Conservation (phyloP, 208 protist genomes). For the Trypanosoma cruzi region DNA sequence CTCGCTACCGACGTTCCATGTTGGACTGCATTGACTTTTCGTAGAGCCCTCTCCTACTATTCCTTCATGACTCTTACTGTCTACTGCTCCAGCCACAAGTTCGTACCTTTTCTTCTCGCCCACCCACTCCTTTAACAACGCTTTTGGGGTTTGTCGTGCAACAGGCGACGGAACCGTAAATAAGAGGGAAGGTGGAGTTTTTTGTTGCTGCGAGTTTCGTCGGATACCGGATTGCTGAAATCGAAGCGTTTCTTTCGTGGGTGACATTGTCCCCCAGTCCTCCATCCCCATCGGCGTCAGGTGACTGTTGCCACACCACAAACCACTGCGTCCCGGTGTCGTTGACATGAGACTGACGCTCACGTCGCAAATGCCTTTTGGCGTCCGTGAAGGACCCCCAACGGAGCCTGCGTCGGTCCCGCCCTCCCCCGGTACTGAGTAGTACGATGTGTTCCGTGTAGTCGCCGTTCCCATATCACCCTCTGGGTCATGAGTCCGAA, state of each 20-base stretch:
- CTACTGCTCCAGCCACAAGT: too few species aligned
- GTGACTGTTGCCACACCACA: neutral
- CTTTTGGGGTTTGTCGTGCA: too few species aligned
- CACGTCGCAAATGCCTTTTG: neutral
- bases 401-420: slow-evolving; percentile 9
- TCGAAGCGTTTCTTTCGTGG: neutral
- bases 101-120: too few species aligned
- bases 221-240: neutral
- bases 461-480: neutral
- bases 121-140: too few species aligned
- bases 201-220: neutral
- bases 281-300: neutral
- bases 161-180: too few species aligned
- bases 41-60: neutral
- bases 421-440: neutral
- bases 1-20: neutral
- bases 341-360: neutral
- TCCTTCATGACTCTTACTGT: too few species aligned
- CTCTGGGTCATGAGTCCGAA: slow-evolving; percentile 16
- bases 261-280: neutral
- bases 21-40: neutral
- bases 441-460: neutral
- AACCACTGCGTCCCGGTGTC: slow-evolving; percentile 1
- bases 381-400: neutral
- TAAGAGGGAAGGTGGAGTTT: too few species aligned